Percentiles rank a stretch among this genome's conserved stretches.
These are phyloP conservation scores for Ilex asprella DNA, from an alignment of 257 asterid species.

Conservation along the genomic window DNA sequence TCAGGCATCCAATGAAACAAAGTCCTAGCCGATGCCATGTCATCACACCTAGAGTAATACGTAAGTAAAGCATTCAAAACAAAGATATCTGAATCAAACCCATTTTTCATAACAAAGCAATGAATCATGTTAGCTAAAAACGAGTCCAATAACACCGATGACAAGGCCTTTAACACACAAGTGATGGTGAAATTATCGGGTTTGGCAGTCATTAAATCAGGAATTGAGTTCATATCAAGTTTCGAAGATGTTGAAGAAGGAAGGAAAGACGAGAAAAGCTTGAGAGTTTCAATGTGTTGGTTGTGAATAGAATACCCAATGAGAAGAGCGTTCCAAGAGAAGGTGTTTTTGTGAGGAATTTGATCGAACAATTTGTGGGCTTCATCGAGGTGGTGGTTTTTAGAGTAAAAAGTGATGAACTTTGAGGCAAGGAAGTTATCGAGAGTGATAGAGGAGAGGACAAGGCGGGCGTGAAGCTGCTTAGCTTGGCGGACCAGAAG, in stretches of 20 bases:
- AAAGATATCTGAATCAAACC: conserved; percentile 54
- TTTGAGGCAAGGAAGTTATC: conserved; percentile 81
- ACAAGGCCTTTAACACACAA: conserved; percentile 64
- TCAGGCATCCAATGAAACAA: conserved; percentile 57
- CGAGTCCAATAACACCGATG: conserved; percentile 38
- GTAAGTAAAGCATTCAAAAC: conserved; percentile 74
- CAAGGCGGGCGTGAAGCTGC: conserved; percentile 66
- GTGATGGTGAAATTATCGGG: conserved; percentile 68
- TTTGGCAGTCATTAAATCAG: conserved; percentile 21
- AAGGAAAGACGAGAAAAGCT: conserved; percentile 29
- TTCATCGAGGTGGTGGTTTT: conserved; percentile 20
- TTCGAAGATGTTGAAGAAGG: conserved; percentile 3
- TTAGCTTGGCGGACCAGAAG: conserved; percentile 52
- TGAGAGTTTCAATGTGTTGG: conserved; percentile 37
- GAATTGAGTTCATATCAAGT: conserved; percentile 3
- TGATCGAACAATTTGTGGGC: conserved; percentile 81
- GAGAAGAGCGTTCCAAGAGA: conserved; percentile 73
- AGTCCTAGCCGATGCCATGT: conserved; percentile 45
- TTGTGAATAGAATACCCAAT: conserved; percentile 49
- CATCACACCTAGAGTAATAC: conserved; percentile 62
- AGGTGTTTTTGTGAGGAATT: conserved; percentile 54
- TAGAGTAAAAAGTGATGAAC: conserved; percentile 57
- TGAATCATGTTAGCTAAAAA: conserved; percentile 37
- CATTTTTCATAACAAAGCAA: conserved; percentile 47
- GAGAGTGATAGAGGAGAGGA: conserved; percentile 38